A percentile compares a stretch with the other conserved stretches of the same genome.
These are phyloP conservation scores for Niveomyces coronatus DNA, from an alignment of 2,329 filamentous ascomycete species.

Conservation along the genomic window DNA sequence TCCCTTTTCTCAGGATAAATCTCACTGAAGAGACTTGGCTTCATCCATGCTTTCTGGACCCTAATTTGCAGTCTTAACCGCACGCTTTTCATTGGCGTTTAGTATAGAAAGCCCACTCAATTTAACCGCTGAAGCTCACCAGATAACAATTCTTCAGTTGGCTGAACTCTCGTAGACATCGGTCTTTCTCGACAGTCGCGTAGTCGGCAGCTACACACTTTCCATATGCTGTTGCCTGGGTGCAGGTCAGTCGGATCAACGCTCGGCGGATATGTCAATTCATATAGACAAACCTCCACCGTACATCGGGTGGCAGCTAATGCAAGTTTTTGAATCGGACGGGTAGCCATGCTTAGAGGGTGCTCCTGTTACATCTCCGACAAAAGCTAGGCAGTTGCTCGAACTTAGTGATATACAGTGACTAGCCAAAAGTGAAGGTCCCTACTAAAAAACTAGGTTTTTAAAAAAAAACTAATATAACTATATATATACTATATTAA, in stretches of 20 bases:
- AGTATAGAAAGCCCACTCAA: not conserved
- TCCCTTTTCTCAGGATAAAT: too few relatives aligned
- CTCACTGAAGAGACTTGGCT: not conserved
- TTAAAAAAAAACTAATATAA: too few relatives aligned
- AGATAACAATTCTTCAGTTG: constrained; percentile 79
- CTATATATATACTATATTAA: too few relatives aligned
- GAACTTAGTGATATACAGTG: not conserved
- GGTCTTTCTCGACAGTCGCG: constrained; percentile 81
- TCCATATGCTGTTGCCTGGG: constrained; percentile 72
- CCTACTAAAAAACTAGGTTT: too few relatives aligned
- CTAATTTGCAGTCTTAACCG: constrained; percentile 9
- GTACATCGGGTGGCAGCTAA: constrained; percentile 44
- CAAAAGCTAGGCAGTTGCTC: not conserved
- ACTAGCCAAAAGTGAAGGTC: too few relatives aligned
- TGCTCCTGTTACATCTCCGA: too few relatives aligned
- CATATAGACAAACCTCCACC: constrained; percentile 32
- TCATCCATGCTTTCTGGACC: not conserved
- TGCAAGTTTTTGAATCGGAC: constrained; percentile 46
- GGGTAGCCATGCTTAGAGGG: constrained; percentile 14
- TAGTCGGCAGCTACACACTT: constrained; percentile 89
- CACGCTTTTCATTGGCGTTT: constrained; percentile 6
- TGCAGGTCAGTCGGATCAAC: not conserved
- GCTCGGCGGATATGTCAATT: not conserved
- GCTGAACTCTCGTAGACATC: constrained; percentile 79
- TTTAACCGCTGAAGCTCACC: constrained; percentile 38